phyloP scores from a whole-genome alignment of 306 rosid species.

The Vicia villosa region DNA sequence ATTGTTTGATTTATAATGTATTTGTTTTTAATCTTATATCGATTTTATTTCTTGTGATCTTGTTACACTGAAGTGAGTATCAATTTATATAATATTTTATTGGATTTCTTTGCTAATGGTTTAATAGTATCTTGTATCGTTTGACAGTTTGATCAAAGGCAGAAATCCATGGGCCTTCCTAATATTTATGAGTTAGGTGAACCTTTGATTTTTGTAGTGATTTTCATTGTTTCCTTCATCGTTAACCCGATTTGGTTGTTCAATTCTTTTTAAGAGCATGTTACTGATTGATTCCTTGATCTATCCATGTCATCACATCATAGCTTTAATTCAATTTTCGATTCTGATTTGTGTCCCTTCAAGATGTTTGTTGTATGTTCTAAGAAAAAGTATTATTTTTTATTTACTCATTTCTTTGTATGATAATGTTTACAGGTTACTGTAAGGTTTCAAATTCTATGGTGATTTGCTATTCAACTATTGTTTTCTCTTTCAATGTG shows the following conservation, averaged over 20 bases:
- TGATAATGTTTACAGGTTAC: too few relatives aligned
- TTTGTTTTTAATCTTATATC: not conserved
- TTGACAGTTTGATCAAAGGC: constrained; percentile 89
- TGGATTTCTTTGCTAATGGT: constrained; percentile 4
- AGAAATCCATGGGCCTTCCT: constrained; percentile 89
- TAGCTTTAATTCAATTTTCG: too few relatives aligned
- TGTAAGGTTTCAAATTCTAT: too few relatives aligned
- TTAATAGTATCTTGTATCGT: not conserved
- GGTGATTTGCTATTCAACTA: too few relatives aligned
- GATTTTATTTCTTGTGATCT: not conserved
- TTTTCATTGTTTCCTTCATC: constrained; percentile 41
- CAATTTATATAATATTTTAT: not conserved
- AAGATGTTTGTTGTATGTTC: too few relatives aligned
- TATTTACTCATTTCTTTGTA: too few relatives aligned
- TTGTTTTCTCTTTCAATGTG: too few relatives aligned
- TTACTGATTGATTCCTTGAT: constrained; percentile 51
- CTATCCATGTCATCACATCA: constrained; percentile 37
- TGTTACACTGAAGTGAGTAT: not conserved
- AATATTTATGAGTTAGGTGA: too few relatives aligned
- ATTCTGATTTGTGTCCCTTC: too few relatives aligned
- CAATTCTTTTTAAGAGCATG: constrained; percentile 66
- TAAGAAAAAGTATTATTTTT: too few relatives aligned
- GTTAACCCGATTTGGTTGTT: constrained; percentile 55
- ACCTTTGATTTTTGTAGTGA: too few relatives aligned
- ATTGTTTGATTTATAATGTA: not conserved